These are phyloP conservation scores for Pichia sp. DNA, from an alignment of 1,139 yeast species.

Conservation along the genomic window DNA sequence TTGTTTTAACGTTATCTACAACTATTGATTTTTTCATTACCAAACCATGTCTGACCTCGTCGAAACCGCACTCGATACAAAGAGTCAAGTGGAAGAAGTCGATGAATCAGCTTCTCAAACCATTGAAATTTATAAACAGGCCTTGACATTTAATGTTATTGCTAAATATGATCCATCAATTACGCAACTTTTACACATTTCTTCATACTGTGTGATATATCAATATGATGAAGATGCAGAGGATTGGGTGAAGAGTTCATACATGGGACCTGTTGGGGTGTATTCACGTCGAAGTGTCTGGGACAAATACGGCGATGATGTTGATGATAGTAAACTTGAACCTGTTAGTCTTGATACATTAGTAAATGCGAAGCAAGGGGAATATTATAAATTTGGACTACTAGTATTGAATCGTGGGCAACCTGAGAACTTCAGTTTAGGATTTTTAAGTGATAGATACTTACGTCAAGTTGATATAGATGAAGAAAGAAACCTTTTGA, in stretches of 20 bases:
- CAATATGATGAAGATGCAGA: constrained; percentile 55
- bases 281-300: constrained; percentile 39
- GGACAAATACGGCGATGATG: constrained; percentile 15
- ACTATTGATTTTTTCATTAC: no score
- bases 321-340: constrained; percentile 8
- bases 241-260: constrained; percentile 78
- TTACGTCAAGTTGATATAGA: constrained; percentile 37
- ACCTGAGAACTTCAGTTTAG: constrained; percentile 75
- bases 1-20: no score
- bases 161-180: constrained; percentile 78
- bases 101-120: constrained; percentile 17
- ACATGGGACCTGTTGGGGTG: constrained; percentile 75
- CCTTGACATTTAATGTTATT: constrained; percentile 74
- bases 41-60: no score
- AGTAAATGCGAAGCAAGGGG: constrained; percentile 17
- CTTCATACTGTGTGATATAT: constrained; percentile 81
- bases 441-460: constrained; percentile 55
- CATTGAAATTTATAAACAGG: constrained; percentile 56
- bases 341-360: constrained; percentile 16
- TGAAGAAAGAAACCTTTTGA: constrained; percentile 54
- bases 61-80: no score
- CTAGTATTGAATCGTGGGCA: constrained; percentile 68
- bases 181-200: constrained; percentile 63
- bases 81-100: no score
- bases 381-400: constrained; percentile 67